Evolutionary conservation across 2,329 filamentous ascomycete species (phyloP).

Genomic region (Orbilia blumenaviensis): DNA sequence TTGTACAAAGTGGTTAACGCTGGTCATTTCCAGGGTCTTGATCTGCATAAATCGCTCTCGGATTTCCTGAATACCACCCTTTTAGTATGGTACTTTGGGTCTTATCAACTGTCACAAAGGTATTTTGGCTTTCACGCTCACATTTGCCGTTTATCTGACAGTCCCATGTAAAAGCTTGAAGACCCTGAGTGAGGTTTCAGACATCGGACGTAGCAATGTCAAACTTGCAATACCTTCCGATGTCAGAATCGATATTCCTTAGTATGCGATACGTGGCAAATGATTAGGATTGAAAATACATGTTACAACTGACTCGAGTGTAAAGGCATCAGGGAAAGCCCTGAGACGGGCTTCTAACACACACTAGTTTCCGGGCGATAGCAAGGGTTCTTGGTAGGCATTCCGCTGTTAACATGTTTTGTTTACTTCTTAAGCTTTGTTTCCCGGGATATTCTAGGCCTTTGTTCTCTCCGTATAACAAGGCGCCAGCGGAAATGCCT

Average conservation of each 20-base stretch:
- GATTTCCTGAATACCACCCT: too few species aligned
- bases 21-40: too few species aligned
- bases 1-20: not conserved
- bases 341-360: not conserved
- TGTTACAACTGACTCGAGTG: not conserved
- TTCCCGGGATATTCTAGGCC: not conserved
- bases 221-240: not conserved
- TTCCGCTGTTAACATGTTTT: not conserved
- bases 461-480: not conserved
- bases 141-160: not conserved
- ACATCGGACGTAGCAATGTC: not conserved
- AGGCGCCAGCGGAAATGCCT: not conserved
- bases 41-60: too few species aligned
- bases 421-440: not conserved
- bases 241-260: not conserved
- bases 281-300: not conserved
- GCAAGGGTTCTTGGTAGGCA: not conserved
- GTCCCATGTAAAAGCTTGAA: not conserved
- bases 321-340: not conserved
- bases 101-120: not conserved
- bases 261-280: slow-evolving; percentile 1
- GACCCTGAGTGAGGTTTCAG: not conserved
- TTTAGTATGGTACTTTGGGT: too few species aligned
- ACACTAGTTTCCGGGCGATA: not conserved
- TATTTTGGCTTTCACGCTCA: not conserved